phyloP scores from a whole-genome alignment of 495 filamentous ascomycete genomes.

The Acidomyces sp. region DNA sequence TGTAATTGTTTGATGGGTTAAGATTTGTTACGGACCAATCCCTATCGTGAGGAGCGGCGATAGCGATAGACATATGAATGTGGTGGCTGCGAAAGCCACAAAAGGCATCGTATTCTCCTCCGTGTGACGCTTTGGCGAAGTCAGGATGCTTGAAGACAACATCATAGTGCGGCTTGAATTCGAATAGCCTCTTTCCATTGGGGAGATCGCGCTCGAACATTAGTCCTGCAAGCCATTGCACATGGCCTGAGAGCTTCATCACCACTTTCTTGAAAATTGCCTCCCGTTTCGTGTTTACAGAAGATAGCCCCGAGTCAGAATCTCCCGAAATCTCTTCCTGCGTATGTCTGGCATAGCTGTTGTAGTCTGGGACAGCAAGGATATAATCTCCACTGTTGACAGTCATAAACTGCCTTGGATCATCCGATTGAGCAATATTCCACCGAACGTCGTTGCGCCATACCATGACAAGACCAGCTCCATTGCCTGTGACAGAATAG shows the following conservation, averaged over 20 bases:
- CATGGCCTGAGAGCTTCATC: conserved; percentile 94
- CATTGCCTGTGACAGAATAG: conserved; percentile 82
- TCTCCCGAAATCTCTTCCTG: conserved; percentile 21
- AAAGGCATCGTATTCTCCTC: conserved; percentile 74
- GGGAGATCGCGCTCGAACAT: conserved; percentile 76
- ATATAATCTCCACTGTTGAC: conserved; percentile 91
- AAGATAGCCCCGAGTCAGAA: conserved; percentile 42
- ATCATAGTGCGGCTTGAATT: conserved; percentile 86
- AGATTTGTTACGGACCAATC: conserved; percentile 65
- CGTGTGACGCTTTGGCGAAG: conserved; percentile 45
- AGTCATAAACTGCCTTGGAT: conserved; percentile 86
- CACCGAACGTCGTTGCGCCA: conserved; percentile 87
- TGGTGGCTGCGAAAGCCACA: conserved; percentile 86
- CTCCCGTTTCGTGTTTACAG: conserved; percentile 53
- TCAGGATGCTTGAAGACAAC: conserved; percentile 72
- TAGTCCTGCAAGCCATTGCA: conserved; percentile 77
- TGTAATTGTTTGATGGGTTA: conserved; percentile 74
- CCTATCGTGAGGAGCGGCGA: conserved; percentile 66
- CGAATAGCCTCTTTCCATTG: conserved; percentile 56
- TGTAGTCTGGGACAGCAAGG: conserved; percentile 85
- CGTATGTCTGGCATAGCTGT: conserved; percentile 59
- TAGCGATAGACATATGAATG: conserved; percentile 84
- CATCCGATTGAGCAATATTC: conserved; percentile 66
- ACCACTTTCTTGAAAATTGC: conserved; percentile 90
- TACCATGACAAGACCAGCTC: conserved; percentile 92